A percentile compares a stretch with the other conserved stretches of the same genome.
phyloP scores from a whole-genome alignment of 768 basidiomycete species.

The Boletus rubropictus region DNA sequence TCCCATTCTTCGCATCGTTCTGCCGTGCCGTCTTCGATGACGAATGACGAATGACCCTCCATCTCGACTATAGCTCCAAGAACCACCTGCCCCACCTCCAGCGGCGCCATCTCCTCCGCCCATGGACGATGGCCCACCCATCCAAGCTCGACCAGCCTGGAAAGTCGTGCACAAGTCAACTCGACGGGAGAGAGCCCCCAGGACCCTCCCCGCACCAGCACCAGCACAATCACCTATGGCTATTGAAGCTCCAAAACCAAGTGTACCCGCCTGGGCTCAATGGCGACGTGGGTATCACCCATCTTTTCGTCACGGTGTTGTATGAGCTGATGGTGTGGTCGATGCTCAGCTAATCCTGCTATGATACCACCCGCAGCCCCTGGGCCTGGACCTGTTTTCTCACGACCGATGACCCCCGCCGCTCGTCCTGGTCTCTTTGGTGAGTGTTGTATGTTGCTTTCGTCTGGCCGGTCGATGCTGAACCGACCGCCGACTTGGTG shows the following conservation, averaged over 20 bases:
- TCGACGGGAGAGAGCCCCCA: slow-evolving; percentile 44
- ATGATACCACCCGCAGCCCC: slow-evolving; percentile 52
- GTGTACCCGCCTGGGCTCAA: slow-evolving; percentile 75
- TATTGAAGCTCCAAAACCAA: slow-evolving; percentile 43
- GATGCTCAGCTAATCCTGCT: slow-evolving; percentile 54
- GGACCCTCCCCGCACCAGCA: slow-evolving; percentile 34
- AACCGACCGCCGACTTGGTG: background rate
- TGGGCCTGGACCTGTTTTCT: slow-evolving; percentile 30
- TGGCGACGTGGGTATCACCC: slow-evolving; percentile 57
- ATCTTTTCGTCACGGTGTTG: background rate
- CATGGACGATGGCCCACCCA: slow-evolving; percentile 40
- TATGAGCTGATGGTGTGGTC: background rate
- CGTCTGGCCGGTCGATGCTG: background rate
- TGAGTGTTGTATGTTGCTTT: slow-evolving; percentile 20
- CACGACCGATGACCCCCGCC: slow-evolving; percentile 41
- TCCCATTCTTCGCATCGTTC: background rate
- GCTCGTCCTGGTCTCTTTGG: slow-evolving; percentile 64
- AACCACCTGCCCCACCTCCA: slow-evolving; percentile 34
- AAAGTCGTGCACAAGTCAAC: slow-evolving; percentile 63
- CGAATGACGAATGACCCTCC: background rate
- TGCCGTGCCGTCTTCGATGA: background rate
- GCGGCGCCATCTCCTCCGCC: slow-evolving; percentile 41
- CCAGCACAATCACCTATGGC: slow-evolving; percentile 35
- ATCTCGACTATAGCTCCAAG: slow-evolving; percentile 24
- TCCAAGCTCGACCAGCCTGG: slow-evolving; percentile 66